These are phyloP conservation scores for Rhizopogon vinicolor DNA, from an alignment of 768 basidiomycete genomes.

Conservation along the genomic window DNA sequence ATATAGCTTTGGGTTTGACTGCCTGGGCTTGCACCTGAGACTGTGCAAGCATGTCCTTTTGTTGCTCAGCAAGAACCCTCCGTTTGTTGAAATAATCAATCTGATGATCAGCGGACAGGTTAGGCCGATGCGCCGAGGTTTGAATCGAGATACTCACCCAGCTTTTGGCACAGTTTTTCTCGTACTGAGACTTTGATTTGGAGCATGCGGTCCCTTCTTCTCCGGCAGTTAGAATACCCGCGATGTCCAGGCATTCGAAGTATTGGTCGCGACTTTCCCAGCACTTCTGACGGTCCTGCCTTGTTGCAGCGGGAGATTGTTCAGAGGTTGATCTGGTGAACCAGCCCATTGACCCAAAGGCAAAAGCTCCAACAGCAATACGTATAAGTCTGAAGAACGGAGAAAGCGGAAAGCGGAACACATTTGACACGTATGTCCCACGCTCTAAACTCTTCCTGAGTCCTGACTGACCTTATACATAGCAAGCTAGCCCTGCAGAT, in stretches of 20 bases:
- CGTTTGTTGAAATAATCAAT: constrained; percentile 95
- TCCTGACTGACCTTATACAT: not conserved
- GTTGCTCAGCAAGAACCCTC: constrained; percentile 73
- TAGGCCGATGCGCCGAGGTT: not conserved
- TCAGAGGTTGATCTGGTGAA: constrained; percentile 35
- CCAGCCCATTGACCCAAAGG: constrained; percentile 22
- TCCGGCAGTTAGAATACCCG: constrained; percentile 67
- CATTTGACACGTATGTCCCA: constrained; percentile 1
- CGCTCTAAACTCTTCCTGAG: not conserved
- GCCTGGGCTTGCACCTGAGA: constrained; percentile 33
- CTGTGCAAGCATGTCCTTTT: constrained; percentile 63
- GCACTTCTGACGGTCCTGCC: constrained; percentile 73
- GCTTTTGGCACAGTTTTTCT: constrained; percentile 77
- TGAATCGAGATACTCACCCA: constrained; percentile 56
- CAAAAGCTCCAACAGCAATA: not conserved
- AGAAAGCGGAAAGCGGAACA: not conserved
- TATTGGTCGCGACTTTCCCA: constrained; percentile 85
- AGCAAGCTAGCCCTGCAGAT: not conserved
- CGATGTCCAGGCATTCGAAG: constrained; percentile 76
- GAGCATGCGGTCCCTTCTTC: constrained; percentile 62
- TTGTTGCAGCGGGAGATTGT: constrained; percentile 37
- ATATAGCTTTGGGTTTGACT: constrained; percentile 17
- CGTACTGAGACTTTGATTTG: constrained; percentile 54
- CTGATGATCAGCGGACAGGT: constrained; percentile 33
- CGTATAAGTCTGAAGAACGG: not conserved